Conservation (phyloP, 805 yeast genomes). For the Ogataea kodamae region DNA sequence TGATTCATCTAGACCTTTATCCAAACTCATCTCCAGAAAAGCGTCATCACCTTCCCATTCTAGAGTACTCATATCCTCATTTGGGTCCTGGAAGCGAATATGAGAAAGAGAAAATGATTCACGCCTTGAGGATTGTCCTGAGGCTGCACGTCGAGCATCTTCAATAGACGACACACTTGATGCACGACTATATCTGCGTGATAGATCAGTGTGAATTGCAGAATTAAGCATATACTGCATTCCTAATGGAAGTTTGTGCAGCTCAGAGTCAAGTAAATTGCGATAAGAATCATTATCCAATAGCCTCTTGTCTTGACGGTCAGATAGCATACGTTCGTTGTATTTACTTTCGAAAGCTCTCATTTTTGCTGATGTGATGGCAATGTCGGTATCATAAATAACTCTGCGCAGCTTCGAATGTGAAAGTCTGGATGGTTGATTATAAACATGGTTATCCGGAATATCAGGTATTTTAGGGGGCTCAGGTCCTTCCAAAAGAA, state of each 20-base stretch:
- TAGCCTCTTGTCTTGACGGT: background rate
- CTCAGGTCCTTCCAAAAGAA: constrained; percentile 4
- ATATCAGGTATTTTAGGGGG: background rate
- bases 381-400: constrained; percentile 14
- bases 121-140: constrained; percentile 15
- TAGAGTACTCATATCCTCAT: constrained; percentile 4
- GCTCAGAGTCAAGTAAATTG: constrained; percentile 3
- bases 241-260: constrained; percentile 9
- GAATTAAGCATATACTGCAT: constrained; percentile 11
- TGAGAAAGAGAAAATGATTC: constrained; percentile 15
- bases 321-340: constrained; percentile 6
- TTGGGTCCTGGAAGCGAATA: constrained; percentile 8
- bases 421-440: constrained; percentile 1
- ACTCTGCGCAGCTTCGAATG: constrained; percentile 11
- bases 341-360: constrained; percentile 18
- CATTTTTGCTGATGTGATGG: constrained; percentile 14
- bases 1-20: constrained; percentile 3
- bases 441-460: constrained; percentile 1
- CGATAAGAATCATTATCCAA: constrained; percentile 1
- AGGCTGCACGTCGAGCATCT: constrained; percentile 23
- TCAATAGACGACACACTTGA: constrained; percentile 29
- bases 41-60: constrained; percentile 23
- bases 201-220: background rate
- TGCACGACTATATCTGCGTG: constrained; percentile 17
- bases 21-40: constrained; percentile 19